A percentile compares a stretch with the other conserved stretches of the same genome.
These are phyloP conservation scores for Phytophthora pseudosyringae DNA, from an alignment of 352 stramenopile genomes.

Conservation along the genomic window DNA sequence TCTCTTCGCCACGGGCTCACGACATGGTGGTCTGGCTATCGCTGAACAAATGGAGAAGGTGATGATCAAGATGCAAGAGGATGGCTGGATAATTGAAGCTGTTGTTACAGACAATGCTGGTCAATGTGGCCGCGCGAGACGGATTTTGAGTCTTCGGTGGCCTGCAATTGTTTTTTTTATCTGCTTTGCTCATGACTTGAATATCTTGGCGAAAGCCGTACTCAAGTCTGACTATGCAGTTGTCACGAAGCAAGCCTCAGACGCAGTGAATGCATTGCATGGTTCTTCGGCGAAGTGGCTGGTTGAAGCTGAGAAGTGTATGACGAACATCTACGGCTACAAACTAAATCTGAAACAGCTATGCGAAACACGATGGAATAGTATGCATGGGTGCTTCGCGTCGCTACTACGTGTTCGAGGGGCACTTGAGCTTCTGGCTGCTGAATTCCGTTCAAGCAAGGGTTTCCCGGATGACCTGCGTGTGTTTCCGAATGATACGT, in stretches of 20 bases:
- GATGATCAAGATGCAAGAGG: not conserved
- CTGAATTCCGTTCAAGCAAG: not conserved
- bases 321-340: constrained; percentile 1
- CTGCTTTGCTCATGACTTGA: constrained; percentile 15
- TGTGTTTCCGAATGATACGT: not conserved
- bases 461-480: not conserved
- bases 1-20: not conserved
- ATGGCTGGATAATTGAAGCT: constrained; percentile 4
- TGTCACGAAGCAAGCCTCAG: constrained; percentile 11
- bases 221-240: constrained; percentile 8
- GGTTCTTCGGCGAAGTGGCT: constrained; percentile 13
- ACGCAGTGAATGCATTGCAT: constrained; percentile 11
- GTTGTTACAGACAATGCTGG: not conserved
- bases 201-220: constrained; percentile 16
- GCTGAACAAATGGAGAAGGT: constrained; percentile 15
- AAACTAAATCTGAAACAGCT: not conserved
- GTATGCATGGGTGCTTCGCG: too few relatives aligned
- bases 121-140: not conserved
- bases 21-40: constrained; percentile 8
- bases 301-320: constrained; percentile 9
- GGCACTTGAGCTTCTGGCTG: not conserved
- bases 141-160: constrained; percentile 20
- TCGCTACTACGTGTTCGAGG: not conserved
- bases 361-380: constrained; percentile 9
- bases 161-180: constrained; percentile 8